phyloP scores from a whole-genome alignment of 352 stramenopile species.

The Globisporangium cylindrosporum region DNA sequence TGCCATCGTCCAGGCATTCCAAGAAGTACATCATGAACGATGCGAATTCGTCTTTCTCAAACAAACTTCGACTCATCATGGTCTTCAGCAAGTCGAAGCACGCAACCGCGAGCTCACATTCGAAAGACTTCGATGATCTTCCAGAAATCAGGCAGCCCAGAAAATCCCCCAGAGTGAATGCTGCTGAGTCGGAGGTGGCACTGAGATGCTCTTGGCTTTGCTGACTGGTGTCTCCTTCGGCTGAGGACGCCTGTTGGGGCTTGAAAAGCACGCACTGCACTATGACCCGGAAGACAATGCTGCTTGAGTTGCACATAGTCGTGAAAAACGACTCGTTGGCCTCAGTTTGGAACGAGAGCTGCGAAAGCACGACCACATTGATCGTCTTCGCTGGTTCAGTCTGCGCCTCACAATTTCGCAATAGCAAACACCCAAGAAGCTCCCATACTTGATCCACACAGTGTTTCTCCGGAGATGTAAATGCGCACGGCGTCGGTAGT shows the following conservation, averaged over 20 bases:
- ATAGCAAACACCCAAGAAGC: slow-evolving; percentile 52
- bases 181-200: background rate
- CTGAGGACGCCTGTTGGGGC: background rate
- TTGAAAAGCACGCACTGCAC: slow-evolving; percentile 29
- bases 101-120: slow-evolving; percentile 19
- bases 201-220: background rate
- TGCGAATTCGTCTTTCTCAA: slow-evolving; percentile 57
- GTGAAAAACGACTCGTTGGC: slow-evolving; percentile 49
- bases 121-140: slow-evolving; percentile 4
- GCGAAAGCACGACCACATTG: slow-evolving; percentile 42
- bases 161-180: slow-evolving; percentile 18
- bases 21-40: slow-evolving; percentile 63
- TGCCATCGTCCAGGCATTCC: slow-evolving; percentile 43
- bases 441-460: slow-evolving; percentile 66
- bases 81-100: slow-evolving; percentile 45
- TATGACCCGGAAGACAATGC: slow-evolving; percentile 41
- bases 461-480: slow-evolving; percentile 14
- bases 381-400: slow-evolving; percentile 28
- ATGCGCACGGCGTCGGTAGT: slow-evolving; percentile 24
- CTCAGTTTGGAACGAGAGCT: slow-evolving; percentile 48
- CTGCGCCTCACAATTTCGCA: slow-evolving; percentile 36
- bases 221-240: background rate
- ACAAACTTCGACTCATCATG: slow-evolving; percentile 38
- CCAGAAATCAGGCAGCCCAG: slow-evolving; percentile 20
- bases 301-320: slow-evolving; percentile 51